A percentile compares a stretch with the other conserved stretches of the same genome.
Conservation (phyloP, 371 early-diverging fungal species). For the Rhizopus stolonifer region DNA sequence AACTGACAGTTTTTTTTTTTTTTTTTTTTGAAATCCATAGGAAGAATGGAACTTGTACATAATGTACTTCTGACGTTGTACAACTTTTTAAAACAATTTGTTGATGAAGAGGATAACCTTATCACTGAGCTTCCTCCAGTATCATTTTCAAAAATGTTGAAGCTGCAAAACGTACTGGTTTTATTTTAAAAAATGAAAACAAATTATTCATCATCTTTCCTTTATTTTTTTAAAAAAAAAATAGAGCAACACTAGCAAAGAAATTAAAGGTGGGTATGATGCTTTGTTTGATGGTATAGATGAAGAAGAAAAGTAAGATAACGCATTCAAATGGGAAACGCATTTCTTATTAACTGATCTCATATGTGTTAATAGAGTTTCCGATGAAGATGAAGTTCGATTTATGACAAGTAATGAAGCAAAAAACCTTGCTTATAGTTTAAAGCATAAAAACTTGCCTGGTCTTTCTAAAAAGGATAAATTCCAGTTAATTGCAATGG, state of each 20-base stretch:
- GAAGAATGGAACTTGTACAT: conserved; percentile 69
- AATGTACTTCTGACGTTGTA: conserved; percentile 54
- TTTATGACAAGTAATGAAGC: conserved; percentile 35
- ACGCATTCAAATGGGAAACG: too few species aligned
- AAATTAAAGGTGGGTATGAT: conserved; percentile 20
- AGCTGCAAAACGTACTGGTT: conserved; percentile 50
- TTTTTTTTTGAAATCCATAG: conserved; percentile 22
- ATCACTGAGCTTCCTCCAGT: conserved; percentile 50
- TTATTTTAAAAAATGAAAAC: not conserved
- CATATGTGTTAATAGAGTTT: not conserved
- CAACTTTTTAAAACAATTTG: conserved; percentile 45
- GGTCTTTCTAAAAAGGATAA: conserved; percentile 44
- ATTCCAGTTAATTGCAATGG: conserved; percentile 57
- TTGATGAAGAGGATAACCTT: conserved; percentile 44
- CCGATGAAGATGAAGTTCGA: conserved; percentile 29
- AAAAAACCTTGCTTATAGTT: conserved; percentile 30
- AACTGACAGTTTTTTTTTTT: not conserved
- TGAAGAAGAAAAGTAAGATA: conserved; percentile 11
- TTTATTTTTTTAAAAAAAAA: not conserved
- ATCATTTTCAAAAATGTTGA: conserved; percentile 49
- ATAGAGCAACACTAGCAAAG: not conserved
- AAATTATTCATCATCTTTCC: not conserved
- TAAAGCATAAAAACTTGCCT: conserved; percentile 46
- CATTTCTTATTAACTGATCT: not conserved
- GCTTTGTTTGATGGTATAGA: conserved; percentile 39